Evolutionary conservation across 805 yeast species (phyloP).

Genomic region (Saccharomycopsis sp.): DNA sequence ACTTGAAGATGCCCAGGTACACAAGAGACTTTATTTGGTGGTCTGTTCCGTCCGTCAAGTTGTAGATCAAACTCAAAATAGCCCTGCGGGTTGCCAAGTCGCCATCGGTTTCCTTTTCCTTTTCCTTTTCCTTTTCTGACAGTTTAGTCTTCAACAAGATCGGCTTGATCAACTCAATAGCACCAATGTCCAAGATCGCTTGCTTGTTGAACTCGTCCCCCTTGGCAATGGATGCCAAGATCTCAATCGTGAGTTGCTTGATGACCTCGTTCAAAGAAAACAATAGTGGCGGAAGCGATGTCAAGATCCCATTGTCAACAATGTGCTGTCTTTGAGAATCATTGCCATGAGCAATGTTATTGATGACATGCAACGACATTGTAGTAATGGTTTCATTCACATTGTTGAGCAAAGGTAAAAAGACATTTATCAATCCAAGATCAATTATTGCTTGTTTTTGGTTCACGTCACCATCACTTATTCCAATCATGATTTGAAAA

Average conservation of each 20-base stretch:
- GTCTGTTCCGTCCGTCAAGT: conserved; percentile 16
- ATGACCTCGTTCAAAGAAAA: conserved; percentile 20
- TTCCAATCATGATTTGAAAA: conserved; percentile 19
- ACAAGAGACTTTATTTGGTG: conserved; percentile 19
- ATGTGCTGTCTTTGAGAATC: conserved; percentile 18
- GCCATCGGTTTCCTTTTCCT: too few species aligned
- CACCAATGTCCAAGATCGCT: conserved; percentile 20
- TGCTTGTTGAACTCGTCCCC: conserved; percentile 21
- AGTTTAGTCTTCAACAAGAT: conserved; percentile 8
- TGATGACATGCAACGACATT: conserved; percentile 18
- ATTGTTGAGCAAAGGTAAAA: conserved; percentile 19
- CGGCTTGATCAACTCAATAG: conserved; percentile 19
- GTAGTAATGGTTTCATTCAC: conserved; percentile 21
- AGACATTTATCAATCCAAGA: conserved; percentile 19
- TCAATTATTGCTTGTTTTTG: conserved; percentile 20
- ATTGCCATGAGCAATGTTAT: conserved; percentile 16
- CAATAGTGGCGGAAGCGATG: conserved; percentile 19
- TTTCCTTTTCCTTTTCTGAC: too few species aligned
- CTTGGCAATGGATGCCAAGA: conserved; percentile 15
- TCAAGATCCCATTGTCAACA: conserved; percentile 18
- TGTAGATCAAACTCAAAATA: conserved; percentile 10
- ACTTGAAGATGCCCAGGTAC: conserved; percentile 19
- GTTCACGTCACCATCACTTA: conserved; percentile 17
- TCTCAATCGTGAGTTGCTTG: conserved; percentile 13
- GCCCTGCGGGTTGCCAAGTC: conserved; percentile 8